These are phyloP conservation scores for Tulasnella sp. DNA, from an alignment of 768 basidiomycete genomes.

Conservation along the genomic window DNA sequence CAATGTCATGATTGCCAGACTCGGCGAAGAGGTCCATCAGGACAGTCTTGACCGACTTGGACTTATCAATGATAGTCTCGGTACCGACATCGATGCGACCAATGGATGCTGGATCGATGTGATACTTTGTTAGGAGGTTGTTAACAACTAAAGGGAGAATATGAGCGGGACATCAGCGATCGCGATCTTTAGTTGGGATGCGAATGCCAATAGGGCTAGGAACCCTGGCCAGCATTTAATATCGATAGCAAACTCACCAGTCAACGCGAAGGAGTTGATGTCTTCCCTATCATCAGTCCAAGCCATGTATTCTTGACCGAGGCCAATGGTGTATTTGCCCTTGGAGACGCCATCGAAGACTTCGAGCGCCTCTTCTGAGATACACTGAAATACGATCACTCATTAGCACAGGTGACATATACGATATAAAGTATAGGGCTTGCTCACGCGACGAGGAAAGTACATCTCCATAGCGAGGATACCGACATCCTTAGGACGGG, in stretches of 20 bases:
- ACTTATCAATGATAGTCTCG: slow-evolving; percentile 99
- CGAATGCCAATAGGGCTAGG: background rate
- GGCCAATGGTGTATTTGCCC: slow-evolving; percentile 98
- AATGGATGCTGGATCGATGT: slow-evolving; percentile 91
- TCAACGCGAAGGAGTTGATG: slow-evolving; percentile 95
- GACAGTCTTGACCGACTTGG: slow-evolving; percentile 95
- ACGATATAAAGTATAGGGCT: background rate
- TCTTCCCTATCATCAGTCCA: slow-evolving; percentile 98
- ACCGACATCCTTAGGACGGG: slow-evolving; percentile 85
- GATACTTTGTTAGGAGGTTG: slow-evolving; percentile 84
- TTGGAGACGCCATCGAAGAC: slow-evolving; percentile 86
- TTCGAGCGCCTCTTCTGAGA: slow-evolving; percentile 92
- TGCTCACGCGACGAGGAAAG: slow-evolving; percentile 78
- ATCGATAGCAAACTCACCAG: slow-evolving; percentile 45
- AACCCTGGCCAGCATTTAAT: too few relatives aligned
- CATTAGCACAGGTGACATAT: slow-evolving; percentile 16
- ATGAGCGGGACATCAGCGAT: background rate
- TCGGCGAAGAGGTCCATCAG: slow-evolving; percentile 96
- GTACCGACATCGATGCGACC: slow-evolving; percentile 98
- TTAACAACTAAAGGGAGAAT: slow-evolving; percentile 51
- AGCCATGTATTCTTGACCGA: slow-evolving; percentile 97
- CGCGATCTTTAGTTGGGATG: background rate
- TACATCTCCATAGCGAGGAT: slow-evolving; percentile 90
- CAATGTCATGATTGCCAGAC: slow-evolving; percentile 90
- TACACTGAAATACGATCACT: slow-evolving; percentile 46